A percentile compares a stretch with the other conserved stretches of the same genome.
Evolutionary conservation across 257 asterid genomes (phyloP).

Genomic region (Datura wrightii): DNA sequence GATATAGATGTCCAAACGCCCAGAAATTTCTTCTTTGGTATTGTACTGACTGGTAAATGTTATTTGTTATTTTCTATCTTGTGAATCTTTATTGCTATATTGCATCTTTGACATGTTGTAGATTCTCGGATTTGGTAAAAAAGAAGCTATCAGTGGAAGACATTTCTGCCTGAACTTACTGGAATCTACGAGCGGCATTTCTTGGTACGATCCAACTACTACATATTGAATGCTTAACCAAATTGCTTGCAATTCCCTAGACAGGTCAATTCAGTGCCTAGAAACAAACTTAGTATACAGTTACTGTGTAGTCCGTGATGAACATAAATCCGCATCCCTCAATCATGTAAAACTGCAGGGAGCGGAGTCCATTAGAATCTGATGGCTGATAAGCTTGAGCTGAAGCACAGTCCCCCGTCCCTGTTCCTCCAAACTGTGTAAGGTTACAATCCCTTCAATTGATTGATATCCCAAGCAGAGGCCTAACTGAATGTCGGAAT

Average conservation of each 20-base stretch:
- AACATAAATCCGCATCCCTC: neutral
- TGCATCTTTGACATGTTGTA: neutral
- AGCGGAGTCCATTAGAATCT: neutral
- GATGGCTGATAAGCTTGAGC: neutral
- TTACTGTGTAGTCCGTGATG: neutral
- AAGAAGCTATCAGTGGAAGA: neutral
- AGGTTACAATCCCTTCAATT: neutral
- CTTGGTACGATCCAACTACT: neutral
- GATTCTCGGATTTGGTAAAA: neutral
- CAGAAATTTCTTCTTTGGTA: neutral
- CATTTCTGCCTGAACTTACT: neutral
- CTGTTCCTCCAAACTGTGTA: neutral
- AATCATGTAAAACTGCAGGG: neutral
- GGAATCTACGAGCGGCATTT: neutral
- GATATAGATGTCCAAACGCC: neutral
- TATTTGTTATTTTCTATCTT: neutral
- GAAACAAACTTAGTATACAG: neutral
- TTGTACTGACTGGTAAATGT: neutral
- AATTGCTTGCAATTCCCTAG: neutral
- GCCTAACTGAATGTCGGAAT: neutral
- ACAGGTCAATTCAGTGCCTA: neutral
- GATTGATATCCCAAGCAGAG: constrained; percentile 9
- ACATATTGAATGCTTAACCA: neutral
- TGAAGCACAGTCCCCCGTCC: neutral
- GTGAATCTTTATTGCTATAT: neutral